Evolutionary conservation across 306 rosid species (phyloP).

Genomic region (Lathyrus aphaca): DNA sequence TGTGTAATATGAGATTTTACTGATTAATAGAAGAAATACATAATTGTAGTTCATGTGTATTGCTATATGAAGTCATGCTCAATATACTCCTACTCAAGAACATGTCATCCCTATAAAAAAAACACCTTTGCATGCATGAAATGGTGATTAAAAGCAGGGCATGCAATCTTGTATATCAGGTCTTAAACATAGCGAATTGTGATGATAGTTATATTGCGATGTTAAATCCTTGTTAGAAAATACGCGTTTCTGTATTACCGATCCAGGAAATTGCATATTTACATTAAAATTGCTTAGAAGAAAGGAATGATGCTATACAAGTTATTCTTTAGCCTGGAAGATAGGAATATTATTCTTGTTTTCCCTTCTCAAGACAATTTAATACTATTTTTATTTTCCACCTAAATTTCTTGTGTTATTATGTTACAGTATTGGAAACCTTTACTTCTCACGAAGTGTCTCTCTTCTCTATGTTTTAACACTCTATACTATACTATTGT

Average conservation of each 20-base stretch:
- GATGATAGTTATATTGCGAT: not conserved
- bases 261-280: not conserved
- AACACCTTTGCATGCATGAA: no score
- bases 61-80: slow-evolving; percentile 21
- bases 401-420: slow-evolving; percentile 8
- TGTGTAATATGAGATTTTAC: slow-evolving; percentile 33
- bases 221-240: not conserved
- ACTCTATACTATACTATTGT: slow-evolving; percentile 56
- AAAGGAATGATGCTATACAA: slow-evolving; percentile 48
- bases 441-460: slow-evolving; percentile 14
- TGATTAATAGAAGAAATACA: slow-evolving; percentile 26
- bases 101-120: no score
- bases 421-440: slow-evolving; percentile 28
- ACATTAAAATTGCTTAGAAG: slow-evolving; percentile 10
- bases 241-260: not conserved
- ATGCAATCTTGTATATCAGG: not conserved
- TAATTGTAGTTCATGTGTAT: slow-evolving; percentile 18
- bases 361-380: slow-evolving; percentile 35
- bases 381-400: slow-evolving; percentile 31
- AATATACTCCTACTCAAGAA: not conserved
- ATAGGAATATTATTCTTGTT: slow-evolving; percentile 54
- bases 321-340: slow-evolving; percentile 49
- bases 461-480: not conserved
- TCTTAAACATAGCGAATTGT: not conserved
- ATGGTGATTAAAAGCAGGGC: no score